Evolutionary conservation across 2,329 filamentous ascomycete species (phyloP), one percentile per base, ranked within the genome.

Genomic region (Diaporthe citrichinensis): DNA sequence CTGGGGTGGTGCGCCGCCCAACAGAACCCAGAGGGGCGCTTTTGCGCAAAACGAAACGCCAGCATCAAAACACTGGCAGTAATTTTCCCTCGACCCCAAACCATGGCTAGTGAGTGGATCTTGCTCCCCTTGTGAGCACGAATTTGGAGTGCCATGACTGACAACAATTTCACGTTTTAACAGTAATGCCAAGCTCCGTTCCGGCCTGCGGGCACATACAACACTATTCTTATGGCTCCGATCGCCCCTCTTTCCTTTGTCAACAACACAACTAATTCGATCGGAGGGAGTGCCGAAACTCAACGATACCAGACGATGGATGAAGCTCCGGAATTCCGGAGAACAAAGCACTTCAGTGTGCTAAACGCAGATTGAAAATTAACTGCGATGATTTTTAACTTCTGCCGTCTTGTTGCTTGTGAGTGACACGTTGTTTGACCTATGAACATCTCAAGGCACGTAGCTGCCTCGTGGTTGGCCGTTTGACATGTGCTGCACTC

Each of bases 11-110:
- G 36, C 62, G 44, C 28, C 55, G 20, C n/a, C n/a, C 65, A 34
- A 74, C 31, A 20, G 65, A 58, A n/a, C 23, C 31, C 39, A 59
- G 25, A 46, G 55, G n/a, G 23, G 28, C 44, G 14, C 36, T 36
- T 44, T 49, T 12, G n/a, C n/a, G 36, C 41, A 62, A 17, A 25
- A 68, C 51, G 39, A 71, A 20, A 51, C 62, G 28, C 62, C 62
- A n/a, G 62, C 46, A 34, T 53, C 46, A 3, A 69, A 9, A 5
- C 65, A 69, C 65, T 69, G 65, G 65, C 34, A 53, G 65, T 69
- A 36, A 23, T 34, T 10, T 15, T n/a, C 17, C 15, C 34, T 25
- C 10, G 23, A n/a, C 28, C 23, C n/a, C 49, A 8, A 28, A 55
- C n/a, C 23, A 51, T 25, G 17, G 5, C 46, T 17, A 4, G 65